phyloP scores from a whole-genome alignment of 1,139 yeast species.

The Magnusiomyces ingens region DNA sequence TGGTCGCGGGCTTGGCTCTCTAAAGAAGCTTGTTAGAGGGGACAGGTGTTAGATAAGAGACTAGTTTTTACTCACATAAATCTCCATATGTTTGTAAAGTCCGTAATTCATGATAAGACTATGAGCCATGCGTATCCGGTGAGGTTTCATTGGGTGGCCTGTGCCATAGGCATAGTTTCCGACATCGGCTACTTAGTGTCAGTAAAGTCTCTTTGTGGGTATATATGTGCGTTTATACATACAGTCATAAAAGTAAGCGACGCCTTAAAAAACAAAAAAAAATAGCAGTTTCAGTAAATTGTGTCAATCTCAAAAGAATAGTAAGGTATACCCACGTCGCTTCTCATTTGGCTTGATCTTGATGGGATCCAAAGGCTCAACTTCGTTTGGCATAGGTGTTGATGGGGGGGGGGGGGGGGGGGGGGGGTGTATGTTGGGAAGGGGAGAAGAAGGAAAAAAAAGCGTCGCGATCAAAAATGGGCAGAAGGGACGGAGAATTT shows the following conservation, averaged over 20 bases:
- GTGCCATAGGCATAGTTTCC: constrained; percentile 98
- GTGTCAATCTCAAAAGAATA: constrained; percentile 8
- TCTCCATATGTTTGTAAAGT: constrained; percentile 92
- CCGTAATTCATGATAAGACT: constrained; percentile 96
- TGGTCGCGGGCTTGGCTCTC: constrained; percentile 46
- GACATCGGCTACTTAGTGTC: constrained; percentile 53
- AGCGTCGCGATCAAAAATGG: background rate
- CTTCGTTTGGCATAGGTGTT: constrained; percentile 20
- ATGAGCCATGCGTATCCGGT: constrained; percentile 97
- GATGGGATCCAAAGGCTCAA: constrained; percentile 51
- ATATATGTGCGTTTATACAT: constrained; percentile 7
- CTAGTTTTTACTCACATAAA: constrained; percentile 42
- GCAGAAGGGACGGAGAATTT: too few relatives aligned
- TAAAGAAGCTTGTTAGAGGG: constrained; percentile 1
- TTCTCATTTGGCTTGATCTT: constrained; percentile 51
- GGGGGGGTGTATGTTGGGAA: background rate
- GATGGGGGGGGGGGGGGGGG: background rate
- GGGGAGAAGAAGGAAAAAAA: background rate
- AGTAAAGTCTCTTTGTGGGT: background rate
- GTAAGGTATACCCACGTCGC: constrained; percentile 37
- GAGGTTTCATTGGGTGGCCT: constrained; percentile 98
- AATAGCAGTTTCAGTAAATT: background rate
- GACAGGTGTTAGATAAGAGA: background rate
- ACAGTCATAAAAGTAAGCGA: constrained; percentile 58
- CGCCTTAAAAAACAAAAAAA: constrained; percentile 32